Percentiles rank a stretch among this genome's conserved stretches.
Conservation (phyloP, 495 filamentous ascomycete genomes). For the Parathielavia hyrcaniae region DNA sequence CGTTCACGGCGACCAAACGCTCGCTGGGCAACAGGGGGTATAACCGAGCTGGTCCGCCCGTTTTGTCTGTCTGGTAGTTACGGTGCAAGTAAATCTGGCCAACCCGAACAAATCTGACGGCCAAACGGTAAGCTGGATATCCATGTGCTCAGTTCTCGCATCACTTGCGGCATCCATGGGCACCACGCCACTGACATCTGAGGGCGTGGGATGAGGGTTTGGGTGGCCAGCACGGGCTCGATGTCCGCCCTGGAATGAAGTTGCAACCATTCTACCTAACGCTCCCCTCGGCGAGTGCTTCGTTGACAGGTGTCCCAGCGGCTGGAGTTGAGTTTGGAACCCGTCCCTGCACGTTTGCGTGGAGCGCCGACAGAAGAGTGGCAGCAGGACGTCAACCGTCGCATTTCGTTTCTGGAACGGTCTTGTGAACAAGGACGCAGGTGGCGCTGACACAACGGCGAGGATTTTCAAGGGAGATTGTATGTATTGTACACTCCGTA, state of each 20-base stretch:
- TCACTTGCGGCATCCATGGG: no score
- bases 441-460: no score
- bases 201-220: not conserved
- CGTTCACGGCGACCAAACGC: not conserved
- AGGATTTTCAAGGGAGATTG: not conserved
- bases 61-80: not conserved
- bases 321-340: not conserved
- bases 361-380: not conserved
- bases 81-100: not conserved
- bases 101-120: not conserved
- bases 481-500: no score
- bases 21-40: not conserved
- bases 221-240: not conserved
- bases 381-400: not conserved
- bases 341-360: not conserved
- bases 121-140: not conserved
- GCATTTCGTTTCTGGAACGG: not conserved
- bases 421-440: not conserved
- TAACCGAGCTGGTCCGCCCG: not conserved
- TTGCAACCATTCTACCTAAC: not conserved
- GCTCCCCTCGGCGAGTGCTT: not conserved
- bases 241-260: not conserved
- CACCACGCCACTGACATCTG: no score
- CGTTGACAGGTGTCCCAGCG: constrained; percentile 2
- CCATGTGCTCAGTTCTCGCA: not conserved